These are phyloP conservation scores for Leucoagaricus sp. DNA, from an alignment of 1,284 basidiomycete species.

Conservation along the genomic window DNA sequence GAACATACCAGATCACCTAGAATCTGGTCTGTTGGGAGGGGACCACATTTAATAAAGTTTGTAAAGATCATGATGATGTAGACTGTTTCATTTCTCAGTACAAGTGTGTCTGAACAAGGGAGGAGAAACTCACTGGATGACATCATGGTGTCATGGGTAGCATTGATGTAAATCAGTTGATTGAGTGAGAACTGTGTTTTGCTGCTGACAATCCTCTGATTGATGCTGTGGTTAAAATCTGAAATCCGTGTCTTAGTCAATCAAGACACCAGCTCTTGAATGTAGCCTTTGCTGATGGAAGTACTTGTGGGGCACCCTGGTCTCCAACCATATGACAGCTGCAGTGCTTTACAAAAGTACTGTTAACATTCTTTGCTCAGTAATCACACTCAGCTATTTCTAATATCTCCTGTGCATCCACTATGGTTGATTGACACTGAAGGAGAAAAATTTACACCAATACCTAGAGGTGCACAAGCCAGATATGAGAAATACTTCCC, in stretches of 20 bases:
- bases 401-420: conserved; percentile 67
- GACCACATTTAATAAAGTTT: conserved; percentile 51
- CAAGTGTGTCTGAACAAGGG: too few relatives aligned
- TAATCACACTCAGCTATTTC: conserved; percentile 48
- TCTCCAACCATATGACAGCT: conserved; percentile 58
- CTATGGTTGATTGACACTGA: conserved; percentile 56
- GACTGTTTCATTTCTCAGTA: too few relatives aligned
- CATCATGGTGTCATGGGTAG: conserved; percentile 51
- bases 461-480: neutral
- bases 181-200: conserved; percentile 60
- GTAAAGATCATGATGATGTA: conserved; percentile 65
- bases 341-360: conserved; percentile 29
- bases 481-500: conserved; percentile 18
- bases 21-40: conserved; percentile 59
- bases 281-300: conserved; percentile 66
- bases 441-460: conserved; percentile 13
- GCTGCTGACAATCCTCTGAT: conserved; percentile 54
- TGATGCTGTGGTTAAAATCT: conserved; percentile 54
- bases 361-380: neutral
- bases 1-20: conserved; percentile 47
- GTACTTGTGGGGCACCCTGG: conserved; percentile 54
- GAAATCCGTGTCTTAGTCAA: conserved; percentile 51
- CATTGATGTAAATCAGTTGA: conserved; percentile 60
- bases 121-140: conserved; percentile 29
- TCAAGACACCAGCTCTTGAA: conserved; percentile 55